These are phyloP conservation scores for Amoebophrya sp. DNA, from an alignment of 169 alveolate genomes.

Conservation along the genomic window DNA sequence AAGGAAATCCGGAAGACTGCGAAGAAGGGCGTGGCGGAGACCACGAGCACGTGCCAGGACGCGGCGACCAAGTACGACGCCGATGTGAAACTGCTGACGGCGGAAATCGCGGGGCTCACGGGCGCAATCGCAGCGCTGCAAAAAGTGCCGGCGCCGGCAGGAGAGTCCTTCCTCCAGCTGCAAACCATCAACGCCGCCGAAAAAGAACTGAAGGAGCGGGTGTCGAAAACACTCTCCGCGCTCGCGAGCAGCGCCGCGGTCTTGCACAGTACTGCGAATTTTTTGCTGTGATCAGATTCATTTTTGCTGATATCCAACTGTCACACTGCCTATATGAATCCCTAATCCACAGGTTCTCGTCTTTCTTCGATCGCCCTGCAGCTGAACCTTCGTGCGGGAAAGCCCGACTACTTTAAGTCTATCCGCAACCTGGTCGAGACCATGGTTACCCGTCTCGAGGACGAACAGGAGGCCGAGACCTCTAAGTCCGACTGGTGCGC, in stretches of 20 bases:
- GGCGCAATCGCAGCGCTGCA: background rate
- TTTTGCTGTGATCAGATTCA: too few species aligned
- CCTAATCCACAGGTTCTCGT: background rate
- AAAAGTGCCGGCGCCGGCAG: background rate
- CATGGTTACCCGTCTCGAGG: background rate
- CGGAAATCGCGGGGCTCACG: background rate
- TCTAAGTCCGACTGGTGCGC: background rate
- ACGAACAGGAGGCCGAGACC: background rate
- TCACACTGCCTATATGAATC: too few species aligned
- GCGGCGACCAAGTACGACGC: background rate
- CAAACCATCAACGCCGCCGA: background rate
- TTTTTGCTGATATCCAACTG: too few species aligned
- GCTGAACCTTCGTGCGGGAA: background rate
- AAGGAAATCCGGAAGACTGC: background rate
- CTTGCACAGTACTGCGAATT: background rate
- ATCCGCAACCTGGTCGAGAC: background rate
- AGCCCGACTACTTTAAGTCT: background rate
- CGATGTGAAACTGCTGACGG: background rate
- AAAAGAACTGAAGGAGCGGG: background rate
- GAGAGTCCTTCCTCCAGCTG: background rate
- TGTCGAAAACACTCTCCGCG: background rate
- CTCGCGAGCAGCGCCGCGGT: background rate
- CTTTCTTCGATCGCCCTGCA: background rate
- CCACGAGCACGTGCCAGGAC: background rate
- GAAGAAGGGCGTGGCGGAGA: background rate